A percentile compares a stretch with the other conserved stretches of the same genome.
These are phyloP conservation scores for Catharanthus roseus DNA, from an alignment of 257 asterid species.

Conservation along the genomic window DNA sequence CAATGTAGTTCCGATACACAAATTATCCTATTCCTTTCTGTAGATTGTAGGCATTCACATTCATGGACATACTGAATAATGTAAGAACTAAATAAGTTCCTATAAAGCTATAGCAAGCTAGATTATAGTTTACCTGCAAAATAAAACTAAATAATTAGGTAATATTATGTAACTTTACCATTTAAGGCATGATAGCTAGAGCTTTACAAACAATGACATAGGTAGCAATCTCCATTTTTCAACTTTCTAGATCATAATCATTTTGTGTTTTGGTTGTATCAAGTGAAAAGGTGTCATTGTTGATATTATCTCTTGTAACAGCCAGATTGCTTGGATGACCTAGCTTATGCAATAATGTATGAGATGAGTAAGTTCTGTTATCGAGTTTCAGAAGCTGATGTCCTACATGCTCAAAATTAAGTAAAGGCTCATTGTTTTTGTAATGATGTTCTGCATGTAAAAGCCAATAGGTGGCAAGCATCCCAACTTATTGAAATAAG, in stretches of 20 bases:
- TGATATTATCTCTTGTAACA: constrained; percentile 22
- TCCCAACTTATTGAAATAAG: background rate
- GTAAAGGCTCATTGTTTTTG: constrained; percentile 22
- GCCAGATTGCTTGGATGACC: constrained; percentile 83
- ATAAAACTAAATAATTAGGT: background rate
- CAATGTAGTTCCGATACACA: background rate
- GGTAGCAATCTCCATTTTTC: background rate
- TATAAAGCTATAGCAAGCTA: background rate
- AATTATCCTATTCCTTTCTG: background rate
- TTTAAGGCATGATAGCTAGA: too few species aligned
- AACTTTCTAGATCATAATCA: too few species aligned
- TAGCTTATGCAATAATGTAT: constrained; percentile 72
- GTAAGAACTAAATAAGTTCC: background rate
- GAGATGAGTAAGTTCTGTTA: constrained; percentile 61
- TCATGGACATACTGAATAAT: background rate
- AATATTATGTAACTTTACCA: background rate
- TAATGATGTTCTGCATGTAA: background rate
- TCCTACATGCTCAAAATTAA: constrained; percentile 79
- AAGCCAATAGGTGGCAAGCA: background rate
- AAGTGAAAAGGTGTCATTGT: background rate
- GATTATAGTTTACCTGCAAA: background rate
- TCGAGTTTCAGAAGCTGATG: constrained; percentile 66
- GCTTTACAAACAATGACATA: background rate
- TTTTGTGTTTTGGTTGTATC: background rate
- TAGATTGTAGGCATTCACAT: background rate